Evolutionary conservation across 768 basidiomycete species (phyloP).

Genomic region (Calvatia gigantea): DNA sequence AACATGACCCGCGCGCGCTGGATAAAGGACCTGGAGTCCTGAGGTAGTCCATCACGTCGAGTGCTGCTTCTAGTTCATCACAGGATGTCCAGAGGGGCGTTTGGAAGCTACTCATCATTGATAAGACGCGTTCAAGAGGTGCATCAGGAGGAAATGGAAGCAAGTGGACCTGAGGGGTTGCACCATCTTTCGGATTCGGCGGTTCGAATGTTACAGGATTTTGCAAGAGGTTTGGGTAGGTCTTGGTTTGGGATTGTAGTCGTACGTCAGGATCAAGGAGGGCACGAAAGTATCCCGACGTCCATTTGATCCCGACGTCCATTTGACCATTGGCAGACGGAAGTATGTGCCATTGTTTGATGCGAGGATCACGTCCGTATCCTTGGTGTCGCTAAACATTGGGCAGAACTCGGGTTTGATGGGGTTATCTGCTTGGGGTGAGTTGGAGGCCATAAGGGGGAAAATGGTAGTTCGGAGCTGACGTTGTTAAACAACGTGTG

Average conservation of each 20-base stretch:
- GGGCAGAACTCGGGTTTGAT: too few relatives aligned
- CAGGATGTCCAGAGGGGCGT: constrained; percentile 37
- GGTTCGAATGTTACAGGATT: too few relatives aligned
- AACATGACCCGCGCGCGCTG: constrained; percentile 37
- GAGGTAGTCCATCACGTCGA: constrained; percentile 42
- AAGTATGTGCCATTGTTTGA: neutral
- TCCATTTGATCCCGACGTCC: too few relatives aligned
- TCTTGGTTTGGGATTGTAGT: neutral
- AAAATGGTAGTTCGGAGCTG: too few relatives aligned
- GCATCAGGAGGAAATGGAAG: neutral
- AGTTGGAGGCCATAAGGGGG: too few relatives aligned
- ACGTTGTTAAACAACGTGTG: too few relatives aligned
- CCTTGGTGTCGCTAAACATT: neutral
- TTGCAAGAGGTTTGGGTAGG: too few relatives aligned
- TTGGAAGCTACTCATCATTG: constrained; percentile 38
- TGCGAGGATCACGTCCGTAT: neutral
- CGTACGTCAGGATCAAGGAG: neutral
- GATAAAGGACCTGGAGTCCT: constrained; percentile 42
- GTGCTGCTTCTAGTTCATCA: constrained; percentile 34
- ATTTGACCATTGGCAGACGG: neutral
- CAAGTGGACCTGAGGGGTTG: neutral
- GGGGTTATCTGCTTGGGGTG: too few relatives aligned
- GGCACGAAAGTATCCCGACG: neutral
- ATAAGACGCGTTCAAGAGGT: constrained; percentile 22
- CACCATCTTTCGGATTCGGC: too few relatives aligned